Conservation (phyloP, 306 rosid species). For the Castanea sativa region DNA sequence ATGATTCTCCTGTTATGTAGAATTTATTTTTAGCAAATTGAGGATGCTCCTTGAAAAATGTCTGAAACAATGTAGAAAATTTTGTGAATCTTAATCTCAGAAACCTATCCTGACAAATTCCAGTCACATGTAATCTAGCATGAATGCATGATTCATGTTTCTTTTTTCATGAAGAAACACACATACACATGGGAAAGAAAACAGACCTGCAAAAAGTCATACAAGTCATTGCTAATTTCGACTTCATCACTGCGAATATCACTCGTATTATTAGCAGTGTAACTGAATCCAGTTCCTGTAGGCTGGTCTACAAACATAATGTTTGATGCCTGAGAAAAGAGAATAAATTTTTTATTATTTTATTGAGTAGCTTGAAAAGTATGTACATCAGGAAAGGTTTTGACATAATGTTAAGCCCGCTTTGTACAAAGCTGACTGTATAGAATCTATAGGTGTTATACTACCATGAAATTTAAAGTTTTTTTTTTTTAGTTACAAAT, state of each 20-base stretch:
- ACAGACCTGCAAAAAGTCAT: slow-evolving; percentile 82
- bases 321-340: slow-evolving; percentile 67
- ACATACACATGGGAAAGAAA: neutral
- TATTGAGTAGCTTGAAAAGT: too few species aligned
- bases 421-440: too few species aligned
- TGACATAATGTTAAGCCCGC: neutral
- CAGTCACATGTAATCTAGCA: neutral
- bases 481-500: too few species aligned
- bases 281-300: slow-evolving; percentile 91
- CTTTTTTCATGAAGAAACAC: neutral
- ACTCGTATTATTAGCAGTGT: slow-evolving; percentile 41
- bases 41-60: slow-evolving; percentile 72
- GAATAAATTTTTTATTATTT: neutral
- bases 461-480: too few species aligned
- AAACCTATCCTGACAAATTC: neutral
- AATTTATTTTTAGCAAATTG: slow-evolving; percentile 66
- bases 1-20: slow-evolving; percentile 92
- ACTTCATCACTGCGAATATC: slow-evolving; percentile 79
- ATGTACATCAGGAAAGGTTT: neutral
- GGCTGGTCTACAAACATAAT: slow-evolving; percentile 88
- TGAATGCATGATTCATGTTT: too few species aligned
- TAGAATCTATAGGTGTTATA: too few species aligned
- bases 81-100: neutral
- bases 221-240: slow-evolving; percentile 78
- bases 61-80: slow-evolving; percentile 40